phyloP scores from a whole-genome alignment of 371 early-diverging fungal genomes.

The Rhizopus microsporus region DNA sequence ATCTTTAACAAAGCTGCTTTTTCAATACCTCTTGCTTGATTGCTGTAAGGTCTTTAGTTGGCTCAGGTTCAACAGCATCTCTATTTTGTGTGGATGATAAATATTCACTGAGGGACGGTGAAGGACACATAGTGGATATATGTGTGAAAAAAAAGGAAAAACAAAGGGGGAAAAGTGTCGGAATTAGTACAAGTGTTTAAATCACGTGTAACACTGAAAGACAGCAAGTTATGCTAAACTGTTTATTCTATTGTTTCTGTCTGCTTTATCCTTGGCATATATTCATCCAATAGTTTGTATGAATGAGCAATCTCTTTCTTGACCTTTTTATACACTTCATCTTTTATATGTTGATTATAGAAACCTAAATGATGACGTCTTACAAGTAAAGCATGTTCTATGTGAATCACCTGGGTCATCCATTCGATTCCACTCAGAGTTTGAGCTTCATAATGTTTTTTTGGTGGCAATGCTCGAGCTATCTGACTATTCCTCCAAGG shows the following conservation, averaged over 20 bases:
- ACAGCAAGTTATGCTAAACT: background rate
- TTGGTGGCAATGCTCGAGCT: slow-evolving; percentile 3
- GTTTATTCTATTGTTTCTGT: background rate
- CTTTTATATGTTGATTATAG: background rate
- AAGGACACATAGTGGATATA: background rate
- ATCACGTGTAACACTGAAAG: slow-evolving; percentile 1
- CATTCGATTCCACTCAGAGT: slow-evolving; percentile 14
- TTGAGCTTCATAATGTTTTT: background rate
- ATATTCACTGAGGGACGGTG: slow-evolving; percentile 2
- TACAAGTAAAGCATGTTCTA: slow-evolving; percentile 10
- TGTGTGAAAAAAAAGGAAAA: background rate
- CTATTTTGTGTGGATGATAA: slow-evolving; percentile 1
- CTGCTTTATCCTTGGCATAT: background rate
- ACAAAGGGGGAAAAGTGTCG: background rate
- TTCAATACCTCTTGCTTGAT: slow-evolving; percentile 5
- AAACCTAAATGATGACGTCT: slow-evolving; percentile 2
- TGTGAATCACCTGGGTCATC: slow-evolving; percentile 13
- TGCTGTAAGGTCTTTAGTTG: background rate
- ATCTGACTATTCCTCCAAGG: slow-evolving; percentile 16
- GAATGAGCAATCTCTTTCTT: background rate
- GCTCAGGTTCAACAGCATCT: slow-evolving; percentile 1
- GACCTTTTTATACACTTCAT: background rate
- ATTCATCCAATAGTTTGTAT: background rate
- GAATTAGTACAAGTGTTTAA: background rate
- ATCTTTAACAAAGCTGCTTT: background rate